Conservation (phyloP, 106 monocot species). For the Xerophyta viscosa region DNA sequence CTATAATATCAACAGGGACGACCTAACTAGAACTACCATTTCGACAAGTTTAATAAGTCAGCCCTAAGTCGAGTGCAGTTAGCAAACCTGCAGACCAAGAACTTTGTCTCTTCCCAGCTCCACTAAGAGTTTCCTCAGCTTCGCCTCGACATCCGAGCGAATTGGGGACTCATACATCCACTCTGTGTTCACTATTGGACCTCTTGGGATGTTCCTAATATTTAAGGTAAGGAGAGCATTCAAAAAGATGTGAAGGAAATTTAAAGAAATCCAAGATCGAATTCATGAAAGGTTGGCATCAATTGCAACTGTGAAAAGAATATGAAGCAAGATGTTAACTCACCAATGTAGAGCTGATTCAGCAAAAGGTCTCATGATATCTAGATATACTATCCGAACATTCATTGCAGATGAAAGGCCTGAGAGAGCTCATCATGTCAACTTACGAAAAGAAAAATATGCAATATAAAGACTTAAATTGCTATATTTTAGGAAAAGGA, state of each 20-base stretch:
- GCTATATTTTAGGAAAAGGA: background rate
- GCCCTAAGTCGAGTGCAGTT: no score
- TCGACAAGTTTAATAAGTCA: no score
- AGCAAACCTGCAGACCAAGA: slow-evolving; percentile 25
- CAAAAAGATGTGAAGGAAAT: no score
- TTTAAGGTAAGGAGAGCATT: no score
- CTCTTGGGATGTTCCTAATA: slow-evolving; percentile 45
- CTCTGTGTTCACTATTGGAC: slow-evolving; percentile 15
- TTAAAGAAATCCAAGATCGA: no score
- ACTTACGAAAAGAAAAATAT: no score
- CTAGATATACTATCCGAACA: slow-evolving; percentile 79
- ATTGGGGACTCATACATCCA: slow-evolving; percentile 75
- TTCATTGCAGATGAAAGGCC: slow-evolving; percentile 90
- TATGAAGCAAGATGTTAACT: no score
- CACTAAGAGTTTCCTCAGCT: slow-evolving; percentile 59
- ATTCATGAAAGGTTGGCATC: no score
- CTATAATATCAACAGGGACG: no score
- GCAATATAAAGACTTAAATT: background rate
- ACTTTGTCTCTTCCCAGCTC: slow-evolving; percentile 76
- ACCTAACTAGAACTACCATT: no score
- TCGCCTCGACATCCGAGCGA: slow-evolving; percentile 84
- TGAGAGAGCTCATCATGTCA: no score
- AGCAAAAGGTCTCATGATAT: slow-evolving; percentile 98
- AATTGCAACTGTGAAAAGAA: no score
- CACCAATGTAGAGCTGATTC: slow-evolving; percentile 77